Evolutionary conservation across 192 early-diverging fungal genomes (phyloP).

Genomic region (Rhizophlyctis rosea): DNA sequence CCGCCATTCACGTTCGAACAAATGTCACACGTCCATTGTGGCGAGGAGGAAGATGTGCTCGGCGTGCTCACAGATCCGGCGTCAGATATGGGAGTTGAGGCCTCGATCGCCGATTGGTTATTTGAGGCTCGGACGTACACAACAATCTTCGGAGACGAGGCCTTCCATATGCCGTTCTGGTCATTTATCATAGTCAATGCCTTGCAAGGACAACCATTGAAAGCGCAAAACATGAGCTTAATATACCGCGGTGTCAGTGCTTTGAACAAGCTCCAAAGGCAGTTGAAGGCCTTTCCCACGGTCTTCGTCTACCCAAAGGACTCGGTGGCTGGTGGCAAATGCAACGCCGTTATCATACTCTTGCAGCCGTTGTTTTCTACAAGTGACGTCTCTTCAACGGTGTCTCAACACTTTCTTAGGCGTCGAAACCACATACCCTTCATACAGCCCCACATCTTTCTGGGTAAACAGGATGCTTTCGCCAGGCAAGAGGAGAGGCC

Average conservation of each 20-base stretch:
- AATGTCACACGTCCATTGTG: slow-evolving; percentile 36
- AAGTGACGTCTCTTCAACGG: background rate
- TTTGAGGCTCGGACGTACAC: slow-evolving; percentile 41
- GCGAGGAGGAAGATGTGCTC: slow-evolving; percentile 8
- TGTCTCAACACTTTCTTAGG: background rate
- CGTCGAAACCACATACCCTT: slow-evolving; percentile 49
- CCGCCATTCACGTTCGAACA: slow-evolving; percentile 21
- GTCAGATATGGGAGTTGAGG: too few species aligned
- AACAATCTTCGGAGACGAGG: slow-evolving; percentile 65
- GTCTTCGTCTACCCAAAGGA: slow-evolving; percentile 75
- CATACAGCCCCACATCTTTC: slow-evolving; percentile 67
- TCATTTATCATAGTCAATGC: background rate
- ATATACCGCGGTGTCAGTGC: slow-evolving; percentile 17
- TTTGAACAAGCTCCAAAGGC: slow-evolving; percentile 8
- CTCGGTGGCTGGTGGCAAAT: slow-evolving; percentile 69
- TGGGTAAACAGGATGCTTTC: slow-evolving; percentile 60
- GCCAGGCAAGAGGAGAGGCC: slow-evolving; percentile 48
- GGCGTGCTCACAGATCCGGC: slow-evolving; percentile 1
- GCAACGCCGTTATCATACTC: slow-evolving; percentile 70
- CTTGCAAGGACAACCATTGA: background rate
- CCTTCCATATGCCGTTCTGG: slow-evolving; percentile 29
- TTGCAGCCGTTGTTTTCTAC: slow-evolving; percentile 55
- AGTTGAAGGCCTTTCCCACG: slow-evolving; percentile 12
- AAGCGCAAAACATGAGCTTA: background rate
- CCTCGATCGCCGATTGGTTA: too few species aligned